A percentile compares a stretch with the other conserved stretches of the same genome.
These are phyloP conservation scores for Multifurca ochricompacta DNA, from an alignment of 768 basidiomycete genomes.

Conservation along the genomic window DNA sequence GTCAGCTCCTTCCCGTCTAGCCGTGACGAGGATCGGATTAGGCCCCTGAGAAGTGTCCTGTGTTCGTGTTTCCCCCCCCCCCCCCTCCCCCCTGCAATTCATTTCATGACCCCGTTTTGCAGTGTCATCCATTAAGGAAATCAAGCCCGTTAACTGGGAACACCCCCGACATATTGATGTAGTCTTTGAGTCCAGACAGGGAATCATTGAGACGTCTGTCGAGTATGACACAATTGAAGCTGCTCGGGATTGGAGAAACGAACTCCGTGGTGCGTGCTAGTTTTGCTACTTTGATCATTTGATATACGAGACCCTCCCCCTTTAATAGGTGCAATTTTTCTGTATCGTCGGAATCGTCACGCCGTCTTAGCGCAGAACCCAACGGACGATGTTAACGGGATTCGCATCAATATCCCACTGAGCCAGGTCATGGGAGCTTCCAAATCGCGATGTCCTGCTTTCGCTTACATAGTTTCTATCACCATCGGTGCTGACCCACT, in stretches of 20 bases:
- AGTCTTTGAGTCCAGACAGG: slow-evolving; percentile 28
- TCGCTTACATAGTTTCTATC: slow-evolving; percentile 21
- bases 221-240: slow-evolving; percentile 57
- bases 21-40: slow-evolving; percentile 43
- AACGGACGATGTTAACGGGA: slow-evolving; percentile 30
- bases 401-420: slow-evolving; percentile 42
- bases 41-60: slow-evolving; percentile 45
- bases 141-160: slow-evolving; percentile 39
- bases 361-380: slow-evolving; percentile 27
- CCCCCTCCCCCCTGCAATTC: not conserved
- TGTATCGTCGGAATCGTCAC: slow-evolving; percentile 37
- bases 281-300: not conserved
- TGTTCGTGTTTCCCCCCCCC: slow-evolving; percentile 31
- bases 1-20: slow-evolving; percentile 48
- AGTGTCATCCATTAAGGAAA: slow-evolving; percentile 44
- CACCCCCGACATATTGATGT: slow-evolving; percentile 37
- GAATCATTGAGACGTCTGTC: slow-evolving; percentile 25
- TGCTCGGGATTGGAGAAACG: slow-evolving; percentile 41
- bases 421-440: slow-evolving; percentile 29
- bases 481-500: slow-evolving; percentile 2
- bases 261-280: slow-evolving; percentile 34
- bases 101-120: not conserved
- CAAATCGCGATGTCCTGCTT: slow-evolving; percentile 18
- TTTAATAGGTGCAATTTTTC: slow-evolving; percentile 39
- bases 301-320: not conserved